Base-by-base conservation (phyloP, 1,284 basidiomycete genomes). In the Trichosporon coremiiforme region DNA sequence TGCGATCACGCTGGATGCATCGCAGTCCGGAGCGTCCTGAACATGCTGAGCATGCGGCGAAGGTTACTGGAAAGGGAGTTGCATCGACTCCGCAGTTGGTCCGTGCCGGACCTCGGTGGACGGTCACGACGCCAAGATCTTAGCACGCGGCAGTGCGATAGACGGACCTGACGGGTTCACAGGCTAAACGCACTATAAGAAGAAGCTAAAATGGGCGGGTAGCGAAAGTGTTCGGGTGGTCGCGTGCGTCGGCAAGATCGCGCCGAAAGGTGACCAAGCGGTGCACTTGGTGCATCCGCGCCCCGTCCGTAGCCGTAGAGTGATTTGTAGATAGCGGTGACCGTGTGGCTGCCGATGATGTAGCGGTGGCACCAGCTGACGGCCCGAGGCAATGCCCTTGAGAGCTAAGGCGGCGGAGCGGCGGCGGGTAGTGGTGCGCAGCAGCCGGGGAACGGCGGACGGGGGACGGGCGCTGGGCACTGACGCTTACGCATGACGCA, bases 301-400 rank as follows among this genome's bases (percentile, higher is more conserved):
- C 20, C 20, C 47, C 20, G 20, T 22, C 20, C 20, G 20, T 22
- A 31, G 57, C 7, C 7, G 4, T 17, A 15, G 7, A 8, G 4
- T 13, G 13, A 33, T n/a, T 60, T 60, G 57, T 33, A 60, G 57
- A 60, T 60, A 60, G 57, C 57, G 57, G 57, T n/a, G 57, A 33
- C 57, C 17, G 8, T 60, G 57, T 60, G 57, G 57, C 31, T 60
- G 57, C 57, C 57, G 57, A 33, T 17, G 57, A 60, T 60, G 57
- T 4, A 60, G 29, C 57, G 31, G 57, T 60, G 29, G 57, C 57
- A 33, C 57, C 15, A 33, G 57, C 31, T n/a, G 57, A 60, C n/a
- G 57, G 47, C 20, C 47, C 31, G 22, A 31, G 31, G 57, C 31
- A 35, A 10, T 2, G 41, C 41, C 15, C 17, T 12, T 17, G 15